Evolutionary conservation across 148 eudicot genomes (phyloP), one percentile per base, ranked within the genome.

Genomic region (Dysphania ambrosioides): DNA sequence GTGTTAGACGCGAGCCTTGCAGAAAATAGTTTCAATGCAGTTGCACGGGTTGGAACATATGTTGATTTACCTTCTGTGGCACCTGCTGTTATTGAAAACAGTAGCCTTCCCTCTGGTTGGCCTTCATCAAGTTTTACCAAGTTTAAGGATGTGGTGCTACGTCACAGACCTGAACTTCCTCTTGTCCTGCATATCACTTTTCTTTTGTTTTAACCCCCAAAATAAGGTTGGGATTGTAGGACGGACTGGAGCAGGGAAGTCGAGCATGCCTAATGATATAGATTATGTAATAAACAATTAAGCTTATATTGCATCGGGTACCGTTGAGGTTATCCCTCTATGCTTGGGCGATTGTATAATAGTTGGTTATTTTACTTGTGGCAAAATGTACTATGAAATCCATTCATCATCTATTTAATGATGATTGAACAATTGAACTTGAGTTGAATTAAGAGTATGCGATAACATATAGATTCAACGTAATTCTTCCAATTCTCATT

Each of bases 191-290:
- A 92, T 72, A 93, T 91, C 53, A 82, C 92, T 72, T 83, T 92
- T 63, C 92, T 94, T 75, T 66, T 78, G 30, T 86, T 94, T 68
- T 72, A n/a, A 90, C 77, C 92, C 98, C 23, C 86, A 85, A 79
- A 93, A 94, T 68, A 94, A 94, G 82, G 96, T 94, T 29, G 98
- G 98, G 47, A 86, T 94, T 75, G 98, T 92, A 72, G 98, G 98
- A 23, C 85, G 98, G 79, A 94, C 98, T 38, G 98, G 98, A 8
- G 98, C 98, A 42, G 98, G 98, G 51, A 94, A 94, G 67, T 94
- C 98, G 32, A 94, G 98, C 83, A 91, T 94, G 98, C 88, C 91
- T 10, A 94, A 94, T 77, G 97, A 97, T 73, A 80, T 94, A 71
- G 91, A 91, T 78, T 85, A 97, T 66, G 86, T 91, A 47, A 86